phyloP scores from a whole-genome alignment of 208 protist species.

The Leishmania mexicana region DNA sequence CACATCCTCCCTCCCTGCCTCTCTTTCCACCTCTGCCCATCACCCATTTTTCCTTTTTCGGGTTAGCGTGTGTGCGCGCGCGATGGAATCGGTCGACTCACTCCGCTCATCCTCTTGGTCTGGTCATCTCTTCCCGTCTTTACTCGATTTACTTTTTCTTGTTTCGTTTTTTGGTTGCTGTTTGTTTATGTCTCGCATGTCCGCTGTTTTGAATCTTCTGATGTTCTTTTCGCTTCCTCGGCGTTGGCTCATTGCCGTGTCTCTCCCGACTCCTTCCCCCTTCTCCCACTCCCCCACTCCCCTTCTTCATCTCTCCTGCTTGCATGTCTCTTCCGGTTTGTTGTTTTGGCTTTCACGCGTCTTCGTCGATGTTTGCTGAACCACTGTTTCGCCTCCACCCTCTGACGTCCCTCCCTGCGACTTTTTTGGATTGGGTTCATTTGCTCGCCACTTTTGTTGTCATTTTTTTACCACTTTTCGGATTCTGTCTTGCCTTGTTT shows the following conservation, averaged over 20 bases:
- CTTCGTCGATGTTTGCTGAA: neutral
- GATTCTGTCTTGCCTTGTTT: neutral
- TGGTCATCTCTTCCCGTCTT: neutral
- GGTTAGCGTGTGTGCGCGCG: neutral
- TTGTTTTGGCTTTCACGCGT: neutral
- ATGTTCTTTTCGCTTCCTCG: neutral
- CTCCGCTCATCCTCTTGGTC: neutral
- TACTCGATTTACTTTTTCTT: neutral
- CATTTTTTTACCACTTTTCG: neutral
- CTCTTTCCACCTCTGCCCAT: neutral
- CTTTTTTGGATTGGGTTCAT: neutral
- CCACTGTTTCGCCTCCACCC: slow-evolving; percentile 14
- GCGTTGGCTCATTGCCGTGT: too few species aligned
- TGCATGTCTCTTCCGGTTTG: slow-evolving; percentile 14
- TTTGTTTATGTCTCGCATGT: neutral
- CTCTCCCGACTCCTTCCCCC: neutral
- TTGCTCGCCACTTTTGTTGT: neutral
- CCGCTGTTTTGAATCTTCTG: neutral
- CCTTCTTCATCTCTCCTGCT: neutral
- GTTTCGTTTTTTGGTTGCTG: neutral
- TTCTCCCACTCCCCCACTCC: neutral
- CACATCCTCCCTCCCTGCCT: neutral
- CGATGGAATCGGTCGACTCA: neutral
- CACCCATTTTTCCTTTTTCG: neutral
- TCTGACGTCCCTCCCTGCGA: neutral